Conservation (phyloP, 208 protist genomes). For the Wallacemonas sp. region DNA sequence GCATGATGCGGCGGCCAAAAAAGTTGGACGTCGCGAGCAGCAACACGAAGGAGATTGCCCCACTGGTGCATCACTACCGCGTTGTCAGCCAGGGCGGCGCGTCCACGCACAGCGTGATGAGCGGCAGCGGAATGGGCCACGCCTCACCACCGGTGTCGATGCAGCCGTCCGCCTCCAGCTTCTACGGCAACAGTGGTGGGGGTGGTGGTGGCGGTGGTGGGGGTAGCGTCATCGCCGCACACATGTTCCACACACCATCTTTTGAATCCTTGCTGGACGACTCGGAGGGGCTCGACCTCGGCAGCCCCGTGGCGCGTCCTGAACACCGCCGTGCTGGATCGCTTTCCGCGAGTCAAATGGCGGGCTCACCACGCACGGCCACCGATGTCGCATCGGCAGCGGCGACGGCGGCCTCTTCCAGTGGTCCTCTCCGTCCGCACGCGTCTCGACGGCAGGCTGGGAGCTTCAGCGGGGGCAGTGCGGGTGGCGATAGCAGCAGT, state of each 20-base stretch:
- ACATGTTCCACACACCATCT: not conserved
- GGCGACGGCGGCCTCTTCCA: too few species aligned
- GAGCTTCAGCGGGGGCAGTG: too few species aligned
- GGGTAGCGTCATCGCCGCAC: not conserved
- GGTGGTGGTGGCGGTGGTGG: too few species aligned
- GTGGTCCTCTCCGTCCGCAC: too few species aligned
- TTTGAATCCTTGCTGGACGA: not conserved
- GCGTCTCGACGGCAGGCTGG: too few species aligned
- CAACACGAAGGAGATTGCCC: conserved; percentile 36
- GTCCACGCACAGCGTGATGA: conserved; percentile 1
- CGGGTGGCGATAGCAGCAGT: too few species aligned
- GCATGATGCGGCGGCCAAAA: conserved; percentile 37
- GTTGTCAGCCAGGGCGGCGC: conserved; percentile 10
- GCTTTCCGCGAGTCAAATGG: too few species aligned
- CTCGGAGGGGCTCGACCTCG: not conserved
- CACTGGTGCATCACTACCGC: conserved; percentile 15
- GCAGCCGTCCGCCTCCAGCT: not conserved
- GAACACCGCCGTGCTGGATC: too few species aligned
- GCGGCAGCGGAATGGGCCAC: not conserved
- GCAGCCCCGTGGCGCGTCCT: not conserved
- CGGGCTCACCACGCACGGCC: too few species aligned
- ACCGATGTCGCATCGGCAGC: too few species aligned
- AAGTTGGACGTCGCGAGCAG: conserved; percentile 31
- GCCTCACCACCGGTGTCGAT: not conserved
- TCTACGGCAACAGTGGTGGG: too few species aligned